Base-by-base conservation (phyloP, 2,329 filamentous ascomycete genomes). In the Fusarium verrucosum region DNA sequence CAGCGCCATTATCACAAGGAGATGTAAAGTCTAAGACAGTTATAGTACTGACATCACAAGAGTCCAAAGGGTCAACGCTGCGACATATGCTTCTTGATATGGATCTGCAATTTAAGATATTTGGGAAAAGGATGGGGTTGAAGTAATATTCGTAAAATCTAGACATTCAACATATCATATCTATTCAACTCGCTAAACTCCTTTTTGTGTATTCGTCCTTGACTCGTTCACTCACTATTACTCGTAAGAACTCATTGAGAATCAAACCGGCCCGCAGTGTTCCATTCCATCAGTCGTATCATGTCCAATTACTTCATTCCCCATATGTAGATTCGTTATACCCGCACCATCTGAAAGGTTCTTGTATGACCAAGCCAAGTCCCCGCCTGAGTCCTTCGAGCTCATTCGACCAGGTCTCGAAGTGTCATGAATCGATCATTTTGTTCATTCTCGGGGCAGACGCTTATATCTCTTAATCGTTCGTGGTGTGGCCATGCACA, bases 401-500 rank as follows among this genome's bases (percentile, higher is more conserved):
- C n/a, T n/a, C n/a, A n/a, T n/a, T n/a, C n/a, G n/a, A n/a, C n/a
- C n/a, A n/a, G n/a, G n/a, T n/a, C n/a, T n/a, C n/a, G n/a, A 5
- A 10, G n/a, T n/a, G 16, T n/a, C 3, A n/a, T 32, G 3, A 20
- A 13, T 22, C 9, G 17, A 5, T 32, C n/a, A 8, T 28, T 23
- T 17, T 4, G 17, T 28, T 8, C n/a, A 22, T 19, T 14, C 7
- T 56, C 19, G 62, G 19, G 50, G 30, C 11, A 58, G 36, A n/a
- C 75, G 66, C 50, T 77, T 80, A 20, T 74, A 73, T 55, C 72
- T 72, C 37, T 68, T 75, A 67, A 81, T 81, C n/a, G 70, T 67
- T 37, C 71, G 69, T 14, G 80, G 69, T 7, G 81, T 80, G 5
- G 80, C 75, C 8, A 78, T 82, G 65, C 70, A 75, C 45, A 83